phyloP scores from a whole-genome alignment of 163 green algal genomes.

The Prototheca stagnorum region DNA sequence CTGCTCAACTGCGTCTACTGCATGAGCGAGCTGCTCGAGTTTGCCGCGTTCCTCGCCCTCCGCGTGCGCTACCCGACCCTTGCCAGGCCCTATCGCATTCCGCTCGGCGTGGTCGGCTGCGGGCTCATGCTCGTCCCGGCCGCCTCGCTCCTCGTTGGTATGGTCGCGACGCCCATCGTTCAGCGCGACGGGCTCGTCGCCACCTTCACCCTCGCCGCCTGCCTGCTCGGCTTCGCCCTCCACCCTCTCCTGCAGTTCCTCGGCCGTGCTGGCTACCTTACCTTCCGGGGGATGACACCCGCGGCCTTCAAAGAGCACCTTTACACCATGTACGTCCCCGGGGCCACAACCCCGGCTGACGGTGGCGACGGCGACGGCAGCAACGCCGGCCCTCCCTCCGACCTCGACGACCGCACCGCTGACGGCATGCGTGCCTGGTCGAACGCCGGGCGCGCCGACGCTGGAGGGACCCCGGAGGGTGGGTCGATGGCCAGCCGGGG shows the following conservation, averaged over 20 bases:
- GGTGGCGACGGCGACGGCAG: too few species aligned
- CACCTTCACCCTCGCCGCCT: conserved; percentile 6
- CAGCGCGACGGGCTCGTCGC: conserved; percentile 25
- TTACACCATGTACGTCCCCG: not conserved
- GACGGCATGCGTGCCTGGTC: too few species aligned
- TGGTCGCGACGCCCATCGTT: conserved; percentile 41
- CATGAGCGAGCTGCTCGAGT: conserved; percentile 88
- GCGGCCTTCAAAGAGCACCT: conserved; percentile 13
- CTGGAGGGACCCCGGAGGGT: too few species aligned
- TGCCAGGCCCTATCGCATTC: conserved; percentile 35
- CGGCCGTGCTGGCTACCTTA: conserved; percentile 6
- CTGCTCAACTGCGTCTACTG: conserved; percentile 93
- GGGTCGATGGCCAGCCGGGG: too few species aligned
- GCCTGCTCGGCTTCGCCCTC: conserved; percentile 30
- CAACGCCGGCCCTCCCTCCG: too few species aligned
- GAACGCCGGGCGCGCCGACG: too few species aligned
- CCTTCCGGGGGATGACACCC: conserved; percentile 8
- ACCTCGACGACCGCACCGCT: too few species aligned
- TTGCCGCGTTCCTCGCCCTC: conserved; percentile 78
- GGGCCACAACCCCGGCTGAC: too few species aligned
- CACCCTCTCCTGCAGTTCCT: conserved; percentile 44
- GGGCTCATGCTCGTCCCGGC: conserved; percentile 60
- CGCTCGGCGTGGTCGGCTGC: conserved; percentile 51
- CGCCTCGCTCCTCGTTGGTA: conserved; percentile 32
- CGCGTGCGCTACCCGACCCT: conserved; percentile 28